Percentiles rank a stretch among this genome's conserved stretches.
These are phyloP conservation scores for Colletotrichum trifolii DNA, from an alignment of 2,329 filamentous ascomycete species.

Conservation along the genomic window DNA sequence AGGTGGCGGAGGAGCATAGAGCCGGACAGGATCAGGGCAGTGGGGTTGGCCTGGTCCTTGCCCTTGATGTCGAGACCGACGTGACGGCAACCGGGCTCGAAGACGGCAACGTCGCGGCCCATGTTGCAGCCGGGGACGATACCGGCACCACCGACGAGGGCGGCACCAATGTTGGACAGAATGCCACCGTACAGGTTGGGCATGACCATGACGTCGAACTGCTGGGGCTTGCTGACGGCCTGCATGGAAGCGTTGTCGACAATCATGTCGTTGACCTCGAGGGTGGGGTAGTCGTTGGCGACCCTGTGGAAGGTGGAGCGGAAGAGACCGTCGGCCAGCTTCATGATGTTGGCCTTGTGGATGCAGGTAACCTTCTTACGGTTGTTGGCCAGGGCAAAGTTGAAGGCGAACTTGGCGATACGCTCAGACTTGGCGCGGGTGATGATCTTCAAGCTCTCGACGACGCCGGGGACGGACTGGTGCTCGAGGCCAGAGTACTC, in stretches of 20 bases:
- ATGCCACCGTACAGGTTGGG: constrained; percentile 99
- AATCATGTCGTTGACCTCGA: constrained; percentile 99
- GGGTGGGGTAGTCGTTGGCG: constrained; percentile 92
- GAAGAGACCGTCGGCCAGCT: constrained; percentile 98
- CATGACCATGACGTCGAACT: constrained; percentile 99
- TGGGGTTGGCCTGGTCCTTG: constrained; percentile 99
- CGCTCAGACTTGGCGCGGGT: constrained; percentile 99
- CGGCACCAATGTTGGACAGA: constrained; percentile 97
- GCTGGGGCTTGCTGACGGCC: constrained; percentile 93
- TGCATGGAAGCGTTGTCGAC: constrained; percentile 99
- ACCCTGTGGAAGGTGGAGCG: constrained; percentile 95
- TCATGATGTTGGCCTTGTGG: constrained; percentile 99
- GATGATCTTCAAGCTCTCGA: constrained; percentile 99
- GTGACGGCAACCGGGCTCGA: constrained; percentile 99
- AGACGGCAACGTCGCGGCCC: constrained; percentile 97
- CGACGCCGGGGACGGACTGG: constrained; percentile 94
- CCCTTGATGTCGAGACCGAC: constrained; percentile 99
- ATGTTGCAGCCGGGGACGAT: constrained; percentile 99
- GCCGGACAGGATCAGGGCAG: constrained; percentile 91
- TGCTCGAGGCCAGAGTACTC: constrained; percentile 99
- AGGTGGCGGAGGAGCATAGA: constrained; percentile 98
- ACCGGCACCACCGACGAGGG: constrained; percentile 95
- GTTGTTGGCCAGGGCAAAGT: constrained; percentile 98
- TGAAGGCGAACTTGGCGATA: constrained; percentile 98
- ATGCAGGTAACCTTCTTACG: constrained; percentile 99